Base-by-base conservation (phyloP, 2,329 filamentous ascomycete species). In the Phialophora verrucosa region DNA sequence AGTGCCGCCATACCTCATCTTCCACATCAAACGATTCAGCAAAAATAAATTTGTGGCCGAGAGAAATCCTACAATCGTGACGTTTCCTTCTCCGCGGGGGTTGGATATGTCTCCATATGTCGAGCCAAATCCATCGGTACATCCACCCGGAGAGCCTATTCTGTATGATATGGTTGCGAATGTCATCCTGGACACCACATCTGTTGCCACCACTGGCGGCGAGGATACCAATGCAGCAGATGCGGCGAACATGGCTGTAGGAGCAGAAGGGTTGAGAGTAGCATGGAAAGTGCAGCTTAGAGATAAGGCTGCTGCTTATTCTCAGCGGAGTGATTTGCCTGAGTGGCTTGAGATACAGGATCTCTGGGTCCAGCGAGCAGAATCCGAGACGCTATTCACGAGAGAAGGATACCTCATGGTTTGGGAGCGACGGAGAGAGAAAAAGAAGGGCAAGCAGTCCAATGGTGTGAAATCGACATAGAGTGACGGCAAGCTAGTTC, bases 61-160 rank as follows among this genome's bases (percentile, higher is more conserved):
- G 80, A 91, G 95, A 59, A 99, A 99, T 78, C 95, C 94, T 0
- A 99, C 95, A 10, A 99, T 99, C 74, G 95, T 99, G 70, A 98
- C 94, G 0, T 99, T 98, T 78, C 92, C 94, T 70, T 90, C 92
- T 6, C 87, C 92, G 4, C 86, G 90, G 75, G 87, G 90, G 50
- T 87, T 99, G 8, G 93, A 99, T 77, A 89, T 97, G 83, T 85
- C 89, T 4, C 93, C 93, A 0, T 98, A 95, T 74, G 92, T 97
- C 12, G 92, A 98, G 80, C 93, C 94, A 0, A 92, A 93, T 74
- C 91, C 92, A 0, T 79, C 83, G 4, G 76, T 90, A 44, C 88
- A 90, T 77, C 85, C 89, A 0, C 87, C 87, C 0, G 87, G 90
- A 1, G 92, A 96, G 76, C 93, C 94, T 1, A 91, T 98, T 72